A percentile compares a stretch with the other conserved stretches of the same genome.
Conservation (phyloP, 192 early-diverging fungal genomes). For the Linnemannia hyalina region DNA sequence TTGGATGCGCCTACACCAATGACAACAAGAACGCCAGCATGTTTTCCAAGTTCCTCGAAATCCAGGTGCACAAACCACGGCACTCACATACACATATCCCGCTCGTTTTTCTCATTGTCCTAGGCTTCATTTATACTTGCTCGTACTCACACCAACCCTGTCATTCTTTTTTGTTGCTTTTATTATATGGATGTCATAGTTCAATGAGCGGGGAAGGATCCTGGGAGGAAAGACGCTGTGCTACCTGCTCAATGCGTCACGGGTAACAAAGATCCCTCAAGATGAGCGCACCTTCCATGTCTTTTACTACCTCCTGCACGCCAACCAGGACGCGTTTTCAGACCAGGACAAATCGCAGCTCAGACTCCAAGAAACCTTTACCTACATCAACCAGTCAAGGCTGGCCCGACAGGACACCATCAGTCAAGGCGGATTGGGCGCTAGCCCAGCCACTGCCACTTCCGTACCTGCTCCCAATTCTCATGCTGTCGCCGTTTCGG, state of each 20-base stretch:
- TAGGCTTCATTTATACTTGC: too few relatives aligned
- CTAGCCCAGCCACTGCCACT: not conserved
- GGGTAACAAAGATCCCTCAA: constrained; percentile 70
- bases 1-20: constrained; percentile 77
- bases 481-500: constrained; percentile 16
- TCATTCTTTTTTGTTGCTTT: not conserved
- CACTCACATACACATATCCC: not conserved
- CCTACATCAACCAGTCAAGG: constrained; percentile 61
- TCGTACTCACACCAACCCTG: not conserved
- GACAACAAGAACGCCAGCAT: constrained; percentile 78
- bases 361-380: constrained; percentile 71
- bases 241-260: constrained; percentile 73
- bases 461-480: not conserved
- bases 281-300: constrained; percentile 77
- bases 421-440: not conserved
- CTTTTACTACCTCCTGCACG: constrained; percentile 88
- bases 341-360: constrained; percentile 76
- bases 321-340: constrained; percentile 59
- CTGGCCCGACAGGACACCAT: constrained; percentile 48
- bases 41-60: constrained; percentile 86
- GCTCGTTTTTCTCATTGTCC: not conserved
- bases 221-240: constrained; percentile 84
- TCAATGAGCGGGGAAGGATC: constrained; percentile 85
- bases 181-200: constrained; percentile 49
- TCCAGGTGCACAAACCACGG: constrained; percentile 66